Percentiles rank a stretch among this genome's conserved stretches.
These are phyloP conservation scores for Ceraceosorus guamensis DNA, from an alignment of 1,284 basidiomycete species.

Conservation along the genomic window DNA sequence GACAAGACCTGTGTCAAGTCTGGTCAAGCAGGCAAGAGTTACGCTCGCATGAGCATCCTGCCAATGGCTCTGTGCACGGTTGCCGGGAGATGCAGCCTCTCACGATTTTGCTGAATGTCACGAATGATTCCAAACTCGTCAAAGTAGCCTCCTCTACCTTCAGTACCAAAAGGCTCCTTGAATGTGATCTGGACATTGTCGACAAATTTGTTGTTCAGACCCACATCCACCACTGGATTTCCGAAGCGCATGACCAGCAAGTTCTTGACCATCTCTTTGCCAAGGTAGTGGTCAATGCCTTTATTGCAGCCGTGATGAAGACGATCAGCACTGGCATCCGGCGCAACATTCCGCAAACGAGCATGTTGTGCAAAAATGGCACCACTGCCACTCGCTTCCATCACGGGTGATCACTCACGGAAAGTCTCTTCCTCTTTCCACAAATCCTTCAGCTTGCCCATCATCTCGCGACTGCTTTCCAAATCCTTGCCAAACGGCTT, in stretches of 20 bases:
- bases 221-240: slow-evolving; percentile 43
- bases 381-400: neutral
- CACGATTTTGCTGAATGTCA: slow-evolving; percentile 49
- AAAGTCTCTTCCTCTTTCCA: slow-evolving; percentile 48
- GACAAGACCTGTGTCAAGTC: slow-evolving; percentile 47
- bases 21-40: neutral
- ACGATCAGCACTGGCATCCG: too few relatives aligned
- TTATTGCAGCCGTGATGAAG: too few relatives aligned
- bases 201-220: slow-evolving; percentile 47
- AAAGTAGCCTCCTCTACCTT: slow-evolving; percentile 50
- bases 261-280: slow-evolving; percentile 49
- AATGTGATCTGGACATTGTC: slow-evolving; percentile 49
- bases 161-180: slow-evolving; percentile 50
- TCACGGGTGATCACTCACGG: slow-evolving; percentile 13
- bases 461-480: slow-evolving; percentile 43
- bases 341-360: neutral
- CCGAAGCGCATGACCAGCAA: slow-evolving; percentile 44
- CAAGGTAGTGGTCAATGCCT: slow-evolving; percentile 46
- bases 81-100: neutral
- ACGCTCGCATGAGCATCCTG: too few relatives aligned
- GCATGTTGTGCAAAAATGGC: too few relatives aligned
- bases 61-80: too few relatives aligned
- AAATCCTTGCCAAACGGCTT: slow-evolving; percentile 48
- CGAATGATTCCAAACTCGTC: slow-evolving; percentile 51
- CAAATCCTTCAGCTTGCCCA: slow-evolving; percentile 41